A percentile compares a stretch with the other conserved stretches of the same genome.
Evolutionary conservation across 2,329 filamentous ascomycete genomes (phyloP).

Genomic region (Fusarium poae): DNA sequence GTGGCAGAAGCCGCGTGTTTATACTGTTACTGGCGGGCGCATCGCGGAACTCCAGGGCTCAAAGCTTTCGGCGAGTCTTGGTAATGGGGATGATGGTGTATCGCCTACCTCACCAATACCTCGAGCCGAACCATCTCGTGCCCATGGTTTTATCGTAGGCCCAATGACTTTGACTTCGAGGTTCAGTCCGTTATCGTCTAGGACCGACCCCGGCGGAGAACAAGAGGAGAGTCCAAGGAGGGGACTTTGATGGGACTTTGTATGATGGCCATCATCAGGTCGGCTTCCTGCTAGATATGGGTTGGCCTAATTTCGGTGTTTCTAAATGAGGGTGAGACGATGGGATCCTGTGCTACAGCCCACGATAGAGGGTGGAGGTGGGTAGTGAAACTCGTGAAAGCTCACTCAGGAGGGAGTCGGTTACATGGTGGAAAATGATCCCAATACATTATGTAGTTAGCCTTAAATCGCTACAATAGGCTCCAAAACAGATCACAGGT

Average conservation of each 20-base stretch:
- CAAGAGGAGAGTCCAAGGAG: constrained; percentile 1
- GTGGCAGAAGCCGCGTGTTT: constrained; percentile 44
- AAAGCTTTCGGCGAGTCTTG: background rate
- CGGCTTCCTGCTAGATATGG: constrained; percentile 3
- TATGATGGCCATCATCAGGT: background rate
- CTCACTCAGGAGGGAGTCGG: background rate
- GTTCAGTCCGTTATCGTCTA: constrained; percentile 26
- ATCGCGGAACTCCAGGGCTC: constrained; percentile 21
- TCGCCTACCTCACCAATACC: constrained; percentile 28
- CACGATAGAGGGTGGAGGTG: background rate
- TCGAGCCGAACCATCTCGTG: background rate
- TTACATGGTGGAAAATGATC: background rate
- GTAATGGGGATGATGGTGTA: background rate
- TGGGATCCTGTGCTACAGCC: constrained; percentile 24
- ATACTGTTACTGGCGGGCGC: constrained; percentile 32
- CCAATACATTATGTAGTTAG: background rate
- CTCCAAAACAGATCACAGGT: no score
- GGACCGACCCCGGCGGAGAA: constrained; percentile 1
- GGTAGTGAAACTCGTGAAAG: background rate
- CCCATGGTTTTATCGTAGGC: constrained; percentile 8
- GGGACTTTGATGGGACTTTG: background rate
- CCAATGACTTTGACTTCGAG: constrained; percentile 24
- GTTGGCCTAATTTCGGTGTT: constrained; percentile 25
- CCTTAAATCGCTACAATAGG: background rate
- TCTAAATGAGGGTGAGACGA: constrained; percentile 20